Base-by-base conservation (phyloP, 495 filamentous ascomycete genomes). In the Penicillium macrosclerotiorum region DNA sequence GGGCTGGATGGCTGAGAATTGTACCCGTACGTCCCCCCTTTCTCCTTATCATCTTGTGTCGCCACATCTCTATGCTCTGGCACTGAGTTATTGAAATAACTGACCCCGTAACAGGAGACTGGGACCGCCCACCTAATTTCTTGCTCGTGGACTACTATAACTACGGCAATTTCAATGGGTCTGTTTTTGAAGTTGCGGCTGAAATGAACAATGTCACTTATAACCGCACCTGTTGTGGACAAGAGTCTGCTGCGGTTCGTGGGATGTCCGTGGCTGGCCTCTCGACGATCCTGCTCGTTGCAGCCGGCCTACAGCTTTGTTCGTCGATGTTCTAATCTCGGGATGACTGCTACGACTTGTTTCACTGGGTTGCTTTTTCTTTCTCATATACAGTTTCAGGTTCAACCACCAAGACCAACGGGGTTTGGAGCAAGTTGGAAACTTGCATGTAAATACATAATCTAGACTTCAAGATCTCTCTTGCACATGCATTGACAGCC, bases 91-190 rank as follows among this genome's bases (percentile, higher is more conserved):
- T 12, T 42, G 3, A 2, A 4, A 14, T 60, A 51, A 60, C 52
- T 42, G 26, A 51, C 16, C 17, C 31, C 11, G 20, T 9, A 30
- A 14, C 38, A 71, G 71, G 46, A 0, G 67, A 68, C 17, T 95
- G 88, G 86, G 72, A 72, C 16, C 78, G 85, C 26, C 75, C 86
- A 1, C 92, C 92, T 0, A 95, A 88, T 60, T 86, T 95, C 55
- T 74, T 97, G 6, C 79, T 96, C 19, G 89, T 96, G 4, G 92
- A 97, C 61, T 94, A 88, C 61, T 95, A 92, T 67, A 86, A 94
- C 55, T 65, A 66, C 39, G 89, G 87, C 38, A 71, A 69, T 9
- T 79, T 68, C 40, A 78, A 80, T 43, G 92, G 92, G n/a, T 85
- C 86, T 3, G 92, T 96, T 31, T 96, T 97, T 58, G 82, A 92